Base-by-base conservation (phyloP, 2,329 filamentous ascomycete genomes). In the Fusarium sulawesiense region DNA sequence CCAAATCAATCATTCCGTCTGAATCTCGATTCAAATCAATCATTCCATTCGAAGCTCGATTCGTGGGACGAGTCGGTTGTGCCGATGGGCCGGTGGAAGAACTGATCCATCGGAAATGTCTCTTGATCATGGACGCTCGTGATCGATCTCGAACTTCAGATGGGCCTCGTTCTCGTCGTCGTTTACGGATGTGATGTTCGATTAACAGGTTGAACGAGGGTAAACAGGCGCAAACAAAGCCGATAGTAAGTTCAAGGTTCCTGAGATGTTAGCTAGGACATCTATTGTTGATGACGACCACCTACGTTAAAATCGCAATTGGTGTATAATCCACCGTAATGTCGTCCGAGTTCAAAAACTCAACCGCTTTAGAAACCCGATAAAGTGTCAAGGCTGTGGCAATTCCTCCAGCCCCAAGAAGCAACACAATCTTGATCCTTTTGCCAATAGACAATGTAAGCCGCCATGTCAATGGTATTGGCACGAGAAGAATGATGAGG, bases 171-270 rank as follows among this genome's bases (percentile, higher is more conserved):
- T 53, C 27, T 8, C 49, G 60, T 34, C 65, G 62, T 20, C 69
- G 56, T 46, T 41, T 60, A 9, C 68, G 64, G 10, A 71, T 45
- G 10, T 66, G 44, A 18, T 66, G 60, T 4, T 72, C 69, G 21
- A 72, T 58, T 14, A 72, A 20, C 9, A 72, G 41, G 34, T 73
- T 73, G 7, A 72, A 34, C 0, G 71, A 70, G 1, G 72, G 72
- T 10, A 74, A 48, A 64, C 72, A 74, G 4, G 72, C 69, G 20
- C 72, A 74, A 29, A 74, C 62, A 11, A 74, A 71, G 12, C 72
- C 72, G 11, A 74, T 74, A 0, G 60, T 69, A 32, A 73, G 25
- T 41, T 74, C 72, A 11, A 73, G 54, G 4, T 47, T 49, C 3
- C 72, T 74, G 1, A 20, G 4, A 20, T 7, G 18, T 61, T 18